Conservation (phyloP, 2,329 filamentous ascomycete species). For the Alternaria solani region DNA sequence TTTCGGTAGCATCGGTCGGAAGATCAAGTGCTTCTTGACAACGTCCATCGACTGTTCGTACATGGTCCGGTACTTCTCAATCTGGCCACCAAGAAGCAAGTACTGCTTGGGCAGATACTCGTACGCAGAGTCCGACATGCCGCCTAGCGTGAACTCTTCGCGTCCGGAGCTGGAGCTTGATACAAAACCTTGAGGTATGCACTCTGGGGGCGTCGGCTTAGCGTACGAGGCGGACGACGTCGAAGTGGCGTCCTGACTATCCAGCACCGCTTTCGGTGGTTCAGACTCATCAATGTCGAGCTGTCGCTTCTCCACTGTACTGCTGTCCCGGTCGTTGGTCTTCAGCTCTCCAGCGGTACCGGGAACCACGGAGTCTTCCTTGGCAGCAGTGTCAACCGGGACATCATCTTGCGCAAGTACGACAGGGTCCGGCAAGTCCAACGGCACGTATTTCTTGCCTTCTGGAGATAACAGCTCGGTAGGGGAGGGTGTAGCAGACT, state of each 20-base stretch:
- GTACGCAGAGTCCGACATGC: slow-evolving; percentile 53
- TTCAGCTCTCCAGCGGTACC: slow-evolving; percentile 21
- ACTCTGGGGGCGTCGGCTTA: slow-evolving; percentile 36
- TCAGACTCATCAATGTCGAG: slow-evolving; percentile 31
- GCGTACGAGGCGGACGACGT: slow-evolving; percentile 16
- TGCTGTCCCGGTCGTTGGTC: slow-evolving; percentile 35
- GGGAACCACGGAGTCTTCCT: slow-evolving; percentile 11
- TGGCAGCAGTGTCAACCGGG: slow-evolving; percentile 7
- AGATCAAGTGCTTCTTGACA: slow-evolving; percentile 58
- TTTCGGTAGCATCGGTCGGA: slow-evolving; percentile 60
- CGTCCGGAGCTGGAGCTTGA: slow-evolving; percentile 55
- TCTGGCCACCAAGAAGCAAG: slow-evolving; percentile 56
- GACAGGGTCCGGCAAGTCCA: slow-evolving; percentile 41
- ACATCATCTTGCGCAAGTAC: slow-evolving; percentile 31
- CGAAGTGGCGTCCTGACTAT: slow-evolving; percentile 6
- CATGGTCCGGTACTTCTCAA: slow-evolving; percentile 59
- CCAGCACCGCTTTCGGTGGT: slow-evolving; percentile 13
- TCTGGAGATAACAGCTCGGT: slow-evolving; percentile 36
- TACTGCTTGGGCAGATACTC: slow-evolving; percentile 59
- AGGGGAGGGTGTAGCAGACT: slow-evolving; percentile 16
- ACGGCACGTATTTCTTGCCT: slow-evolving; percentile 45
- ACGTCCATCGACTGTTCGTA: slow-evolving; percentile 63
- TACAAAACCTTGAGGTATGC: slow-evolving; percentile 63
- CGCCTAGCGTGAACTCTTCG: slow-evolving; percentile 54
- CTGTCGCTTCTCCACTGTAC: slow-evolving; percentile 31